Percentiles rank a stretch among this genome's conserved stretches.
Evolutionary conservation across 192 early-diverging fungal genomes (phyloP).

Genomic region (Coemansia sp.): DNA sequence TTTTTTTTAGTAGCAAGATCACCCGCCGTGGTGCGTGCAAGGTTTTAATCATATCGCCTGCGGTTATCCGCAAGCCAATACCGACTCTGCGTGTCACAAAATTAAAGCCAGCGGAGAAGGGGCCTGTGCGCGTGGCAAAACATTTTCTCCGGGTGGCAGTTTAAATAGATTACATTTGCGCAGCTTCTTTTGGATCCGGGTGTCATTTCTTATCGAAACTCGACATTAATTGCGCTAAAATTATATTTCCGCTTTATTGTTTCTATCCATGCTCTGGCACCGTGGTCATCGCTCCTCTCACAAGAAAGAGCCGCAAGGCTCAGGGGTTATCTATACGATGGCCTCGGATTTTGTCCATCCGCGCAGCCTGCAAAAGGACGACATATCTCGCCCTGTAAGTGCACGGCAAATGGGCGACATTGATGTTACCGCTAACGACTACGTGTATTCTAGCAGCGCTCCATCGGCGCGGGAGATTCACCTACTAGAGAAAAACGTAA

Average conservation of each 20-base stretch:
- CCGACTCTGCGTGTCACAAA: background rate
- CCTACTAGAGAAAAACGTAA: slow-evolving; percentile 22
- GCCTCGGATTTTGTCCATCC: slow-evolving; percentile 47
- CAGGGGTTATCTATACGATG: slow-evolving; percentile 33
- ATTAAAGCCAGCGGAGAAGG: background rate
- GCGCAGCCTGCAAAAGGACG: slow-evolving; percentile 17
- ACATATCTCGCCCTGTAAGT: slow-evolving; percentile 28
- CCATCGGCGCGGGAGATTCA: slow-evolving; percentile 34
- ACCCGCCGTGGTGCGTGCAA: too few relatives aligned
- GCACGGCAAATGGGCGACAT: slow-evolving; percentile 32
- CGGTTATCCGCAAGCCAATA: background rate
- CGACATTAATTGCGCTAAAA: too few relatives aligned
- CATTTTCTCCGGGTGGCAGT: too few relatives aligned
- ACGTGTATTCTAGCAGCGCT: slow-evolving; percentile 20
- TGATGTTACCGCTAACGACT: slow-evolving; percentile 45
- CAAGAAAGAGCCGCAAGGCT: slow-evolving; percentile 6
- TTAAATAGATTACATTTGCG: too few relatives aligned
- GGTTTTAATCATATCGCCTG: background rate
- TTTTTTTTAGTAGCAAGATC: too few relatives aligned
- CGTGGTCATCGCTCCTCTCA: background rate
- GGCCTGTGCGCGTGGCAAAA: background rate
- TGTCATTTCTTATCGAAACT: too few relatives aligned
- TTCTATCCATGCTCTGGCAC: background rate
- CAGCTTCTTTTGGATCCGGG: too few relatives aligned
- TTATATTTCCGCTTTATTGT: background rate